These are phyloP conservation scores for Daucus carota DNA, from an alignment of 129 eudicot species.

Conservation along the genomic window DNA sequence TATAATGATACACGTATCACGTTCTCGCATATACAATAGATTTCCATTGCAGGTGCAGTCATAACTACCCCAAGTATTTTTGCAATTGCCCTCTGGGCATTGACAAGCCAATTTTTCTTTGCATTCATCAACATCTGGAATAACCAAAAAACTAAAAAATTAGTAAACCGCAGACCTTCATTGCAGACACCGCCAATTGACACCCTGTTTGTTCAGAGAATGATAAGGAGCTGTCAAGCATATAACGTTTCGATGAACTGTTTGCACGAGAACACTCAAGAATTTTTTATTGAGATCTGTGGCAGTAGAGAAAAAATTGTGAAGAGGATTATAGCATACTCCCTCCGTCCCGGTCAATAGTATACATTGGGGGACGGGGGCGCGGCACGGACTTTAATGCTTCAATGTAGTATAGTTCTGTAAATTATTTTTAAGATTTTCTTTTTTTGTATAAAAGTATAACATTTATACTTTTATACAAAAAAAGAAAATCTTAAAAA, in stretches of 20 bases:
- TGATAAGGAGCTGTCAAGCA: background rate
- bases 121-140: conserved; percentile 89
- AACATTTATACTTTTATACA: no score
- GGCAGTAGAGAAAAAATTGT: background rate
- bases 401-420: no score
- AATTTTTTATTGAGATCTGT: background rate
- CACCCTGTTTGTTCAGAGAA: background rate
- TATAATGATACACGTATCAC: conserved; percentile 88
- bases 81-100: conserved; percentile 83
- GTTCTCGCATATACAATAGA: conserved; percentile 78
- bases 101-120: conserved; percentile 79
- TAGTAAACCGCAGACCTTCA: background rate
- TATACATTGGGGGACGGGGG: no score
- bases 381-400: no score
- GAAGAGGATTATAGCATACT: background rate
- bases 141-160: background rate
- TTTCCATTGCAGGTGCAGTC: conserved; percentile 80
- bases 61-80: conserved; percentile 87
- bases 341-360: no score
- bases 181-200: background rate
- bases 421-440: no score
- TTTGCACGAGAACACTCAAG: background rate
- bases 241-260: background rate
- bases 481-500: no score
- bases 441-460: no score